phyloP scores from a whole-genome alignment of 768 basidiomycete species.

The Suillus spraguei region DNA sequence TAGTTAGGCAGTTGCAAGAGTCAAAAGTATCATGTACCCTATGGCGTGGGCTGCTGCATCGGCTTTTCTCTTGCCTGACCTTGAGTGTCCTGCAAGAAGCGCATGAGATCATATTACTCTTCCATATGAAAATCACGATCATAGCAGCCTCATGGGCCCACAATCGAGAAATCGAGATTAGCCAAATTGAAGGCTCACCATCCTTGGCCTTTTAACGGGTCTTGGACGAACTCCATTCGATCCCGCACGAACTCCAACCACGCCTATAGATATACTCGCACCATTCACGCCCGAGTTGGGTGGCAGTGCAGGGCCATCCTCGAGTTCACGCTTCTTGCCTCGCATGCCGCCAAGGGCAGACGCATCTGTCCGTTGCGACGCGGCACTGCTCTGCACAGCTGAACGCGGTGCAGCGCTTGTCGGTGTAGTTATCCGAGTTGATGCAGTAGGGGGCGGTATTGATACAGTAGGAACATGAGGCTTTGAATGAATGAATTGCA shows the following conservation, averaged over 20 bases:
- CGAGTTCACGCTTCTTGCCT: slow-evolving; percentile 38
- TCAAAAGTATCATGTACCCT: slow-evolving; percentile 49
- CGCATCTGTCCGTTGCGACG: slow-evolving; percentile 24
- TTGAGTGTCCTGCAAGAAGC: slow-evolving; percentile 52
- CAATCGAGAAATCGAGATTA: slow-evolving; percentile 1
- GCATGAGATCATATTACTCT: slow-evolving; percentile 7
- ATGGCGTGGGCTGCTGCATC: slow-evolving; percentile 74
- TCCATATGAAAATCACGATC: slow-evolving; percentile 2
- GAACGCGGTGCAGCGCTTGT: slow-evolving; percentile 33
- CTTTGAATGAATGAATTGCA: slow-evolving; percentile 20
- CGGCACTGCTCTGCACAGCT: slow-evolving; percentile 28
- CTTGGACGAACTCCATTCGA: slow-evolving; percentile 59
- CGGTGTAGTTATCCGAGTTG: slow-evolving; percentile 33
- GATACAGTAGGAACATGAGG: slow-evolving; percentile 34
- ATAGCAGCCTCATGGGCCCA: not conserved
- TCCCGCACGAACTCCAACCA: slow-evolving; percentile 60
- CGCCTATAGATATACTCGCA: slow-evolving; percentile 29
- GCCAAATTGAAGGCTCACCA: slow-evolving; percentile 49
- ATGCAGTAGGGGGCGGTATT: slow-evolving; percentile 33
- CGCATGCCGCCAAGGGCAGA: slow-evolving; percentile 19
- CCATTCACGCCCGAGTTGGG: slow-evolving; percentile 27
- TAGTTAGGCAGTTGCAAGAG: not conserved
- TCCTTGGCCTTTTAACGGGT: slow-evolving; percentile 74
- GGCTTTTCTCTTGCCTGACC: slow-evolving; percentile 66
- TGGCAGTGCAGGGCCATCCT: slow-evolving; percentile 25